Evolutionary conservation across 2,329 filamentous ascomycete genomes (phyloP), one percentile per base, ranked within the genome.

Genomic region (Teratosphaeriaceae sp.): DNA sequence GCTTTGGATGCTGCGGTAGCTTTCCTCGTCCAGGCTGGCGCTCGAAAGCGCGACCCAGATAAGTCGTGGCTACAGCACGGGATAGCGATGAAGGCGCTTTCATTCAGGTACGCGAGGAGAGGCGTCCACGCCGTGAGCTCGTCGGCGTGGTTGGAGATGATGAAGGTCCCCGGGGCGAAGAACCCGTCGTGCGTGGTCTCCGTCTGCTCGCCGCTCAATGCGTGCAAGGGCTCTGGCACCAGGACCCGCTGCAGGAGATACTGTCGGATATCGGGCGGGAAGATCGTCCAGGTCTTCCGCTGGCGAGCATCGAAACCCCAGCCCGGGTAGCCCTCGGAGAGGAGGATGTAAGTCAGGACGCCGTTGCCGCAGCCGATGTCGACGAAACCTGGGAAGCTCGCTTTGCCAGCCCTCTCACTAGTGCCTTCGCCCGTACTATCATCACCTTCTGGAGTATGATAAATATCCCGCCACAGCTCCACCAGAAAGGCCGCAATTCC

Each of bases 301-400:
- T 69, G 67, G n/a, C 89, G 75, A 0, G 89, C 92, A 63, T 98
- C 92, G 57, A 97, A 95, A 0, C 92, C 92, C 79, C 84, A 94
- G 18, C 92, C 92, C 0, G 61, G 54, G 63, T 88, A 97, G 9
- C 88, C 88, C 65, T 97, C 89, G 46, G 75, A 69, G 12, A 80
- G 74, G 3, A 98, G 75, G 27, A 98, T 78, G 59, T 94, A 79
- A 5, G 94, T 86, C 1, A 98, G 75, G 3, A 98, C 71, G 1
- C 92, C 92, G 58, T 97, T 98, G 2, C 92, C 92, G 60, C 92
- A 97, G 4, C 90, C 92, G 35, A 98, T 88, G 58, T 98, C 92
- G 16, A 96, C 85, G 57, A 97, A 98, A 0, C 90, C 89, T 0
- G 88, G 86, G 55, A 95, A 96, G 0, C 52, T 47, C 0, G 49